phyloP scores from a whole-genome alignment of 106 monocot species.

The Allium sativum region DNA sequence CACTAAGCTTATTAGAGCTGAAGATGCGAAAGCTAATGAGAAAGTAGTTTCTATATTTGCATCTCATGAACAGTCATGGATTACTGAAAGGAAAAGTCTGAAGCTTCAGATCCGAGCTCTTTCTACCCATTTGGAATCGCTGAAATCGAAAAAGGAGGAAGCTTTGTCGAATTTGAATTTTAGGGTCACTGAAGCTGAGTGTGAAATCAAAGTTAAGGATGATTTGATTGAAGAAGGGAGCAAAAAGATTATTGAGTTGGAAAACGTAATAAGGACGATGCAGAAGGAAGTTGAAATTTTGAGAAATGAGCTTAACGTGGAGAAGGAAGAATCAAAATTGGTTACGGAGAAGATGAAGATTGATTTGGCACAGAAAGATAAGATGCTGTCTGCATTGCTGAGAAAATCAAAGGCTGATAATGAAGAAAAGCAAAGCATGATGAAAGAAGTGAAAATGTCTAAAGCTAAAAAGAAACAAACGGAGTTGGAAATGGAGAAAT shows the following conservation, averaged over 20 bases:
- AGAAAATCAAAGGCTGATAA: slow-evolving; percentile 75
- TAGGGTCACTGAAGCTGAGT: slow-evolving; percentile 28
- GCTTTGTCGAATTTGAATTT: slow-evolving; percentile 15
- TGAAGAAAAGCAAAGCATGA: slow-evolving; percentile 41
- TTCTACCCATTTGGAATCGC: not conserved
- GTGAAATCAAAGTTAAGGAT: slow-evolving; percentile 19
- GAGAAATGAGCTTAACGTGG: slow-evolving; percentile 4
- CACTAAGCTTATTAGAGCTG: slow-evolving; percentile 37
- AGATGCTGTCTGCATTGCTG: slow-evolving; percentile 76
- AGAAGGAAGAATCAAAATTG: slow-evolving; percentile 27
- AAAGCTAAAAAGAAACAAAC: slow-evolving; percentile 74
- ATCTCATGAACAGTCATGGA: slow-evolving; percentile 71
- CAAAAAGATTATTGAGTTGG: slow-evolving; percentile 23
- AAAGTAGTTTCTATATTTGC: slow-evolving; percentile 82
- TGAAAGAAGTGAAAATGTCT: slow-evolving; percentile 56
- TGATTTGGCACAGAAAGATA: slow-evolving; percentile 78
- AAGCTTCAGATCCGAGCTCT: slow-evolving; percentile 35
- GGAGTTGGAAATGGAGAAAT: slow-evolving; percentile 60
- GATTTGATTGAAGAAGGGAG: slow-evolving; percentile 27
- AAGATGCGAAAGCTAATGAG: slow-evolving; percentile 91
- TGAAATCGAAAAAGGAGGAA: slow-evolving; percentile 36
- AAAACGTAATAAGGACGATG: slow-evolving; percentile 30
- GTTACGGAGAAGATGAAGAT: slow-evolving; percentile 30
- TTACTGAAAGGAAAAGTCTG: slow-evolving; percentile 53
- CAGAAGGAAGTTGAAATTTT: slow-evolving; percentile 6